phyloP scores from a whole-genome alignment of 2,329 filamentous ascomycete genomes.

The Sarocladiaceae sp. region DNA sequence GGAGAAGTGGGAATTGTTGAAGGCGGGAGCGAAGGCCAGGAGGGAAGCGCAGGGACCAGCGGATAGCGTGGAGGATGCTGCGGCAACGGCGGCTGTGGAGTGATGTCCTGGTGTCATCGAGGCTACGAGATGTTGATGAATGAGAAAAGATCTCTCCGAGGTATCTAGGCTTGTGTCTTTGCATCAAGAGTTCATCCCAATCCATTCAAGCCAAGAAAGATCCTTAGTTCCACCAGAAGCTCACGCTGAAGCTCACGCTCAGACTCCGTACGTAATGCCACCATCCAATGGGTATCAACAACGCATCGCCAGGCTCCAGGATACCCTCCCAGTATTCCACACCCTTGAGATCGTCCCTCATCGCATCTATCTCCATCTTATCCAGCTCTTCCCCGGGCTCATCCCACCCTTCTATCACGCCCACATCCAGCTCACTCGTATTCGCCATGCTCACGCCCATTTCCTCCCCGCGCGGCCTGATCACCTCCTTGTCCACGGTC shows the following conservation, averaged over 20 bases:
- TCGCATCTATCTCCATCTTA: conserved; percentile 24
- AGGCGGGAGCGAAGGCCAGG: conserved; percentile 54
- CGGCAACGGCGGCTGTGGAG: conserved; percentile 8
- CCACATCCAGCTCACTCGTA: conserved; percentile 74
- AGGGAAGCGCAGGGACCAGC: conserved; percentile 32
- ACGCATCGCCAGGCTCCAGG: conserved; percentile 70
- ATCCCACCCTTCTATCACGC: conserved; percentile 59
- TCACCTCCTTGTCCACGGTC: conserved; percentile 37
- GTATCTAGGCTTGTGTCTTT: no score
- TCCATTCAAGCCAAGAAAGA: conserved; percentile 3
- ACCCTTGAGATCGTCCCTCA: conserved; percentile 43
- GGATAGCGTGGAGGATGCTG: conserved; percentile 28
- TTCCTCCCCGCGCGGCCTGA: conserved; percentile 59
- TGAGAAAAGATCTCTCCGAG: no score
- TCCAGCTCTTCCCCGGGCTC: conserved; percentile 19
- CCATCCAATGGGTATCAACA: conserved; percentile 92
- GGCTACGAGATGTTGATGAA: no score
- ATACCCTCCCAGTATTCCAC: conserved; percentile 71
- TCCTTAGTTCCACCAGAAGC: conserved; percentile 82
- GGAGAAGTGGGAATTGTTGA: conserved; percentile 55
- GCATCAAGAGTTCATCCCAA: no score
- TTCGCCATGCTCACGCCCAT: conserved; percentile 86
- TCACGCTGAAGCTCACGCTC: conserved; percentile 85
- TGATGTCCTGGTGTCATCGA: not conserved
- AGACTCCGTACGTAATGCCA: conserved; percentile 94